These are phyloP conservation scores for Lipomyces yarrowii DNA, from an alignment of 1,139 yeast species.

Conservation along the genomic window DNA sequence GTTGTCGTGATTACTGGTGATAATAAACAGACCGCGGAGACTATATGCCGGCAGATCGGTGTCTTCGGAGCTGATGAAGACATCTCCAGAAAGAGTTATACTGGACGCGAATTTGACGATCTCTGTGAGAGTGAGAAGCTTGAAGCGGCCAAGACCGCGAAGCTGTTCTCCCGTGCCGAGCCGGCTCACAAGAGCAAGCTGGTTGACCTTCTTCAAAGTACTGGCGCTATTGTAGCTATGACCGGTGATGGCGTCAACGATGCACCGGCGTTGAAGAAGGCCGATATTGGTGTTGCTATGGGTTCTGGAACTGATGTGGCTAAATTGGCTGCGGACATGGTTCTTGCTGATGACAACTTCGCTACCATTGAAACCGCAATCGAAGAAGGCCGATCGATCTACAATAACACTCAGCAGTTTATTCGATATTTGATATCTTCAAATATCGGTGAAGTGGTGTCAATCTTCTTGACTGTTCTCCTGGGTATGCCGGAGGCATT, in stretches of 20 bases:
- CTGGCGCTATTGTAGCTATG: conserved; percentile 50
- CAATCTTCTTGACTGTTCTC: conserved; percentile 41
- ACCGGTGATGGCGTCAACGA: conserved; percentile 50
- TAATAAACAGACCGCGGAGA: conserved; percentile 56
- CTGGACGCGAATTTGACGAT: conserved; percentile 53
- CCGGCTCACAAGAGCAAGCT: conserved; percentile 56
- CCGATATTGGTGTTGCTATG: conserved; percentile 49
- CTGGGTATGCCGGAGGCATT: conserved; percentile 43
- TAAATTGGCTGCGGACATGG: conserved; percentile 60
- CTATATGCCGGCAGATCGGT: conserved; percentile 57
- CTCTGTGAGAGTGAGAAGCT: conserved; percentile 34
- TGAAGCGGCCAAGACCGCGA: conserved; percentile 37
- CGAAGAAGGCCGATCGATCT: conserved; percentile 55
- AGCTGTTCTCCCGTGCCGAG: conserved; percentile 55
- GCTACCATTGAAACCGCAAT: conserved; percentile 56
- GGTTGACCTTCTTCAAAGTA: conserved; percentile 55
- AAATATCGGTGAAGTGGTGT: conserved; percentile 53
- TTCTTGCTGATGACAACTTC: conserved; percentile 53
- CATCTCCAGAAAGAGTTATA: conserved; percentile 47
- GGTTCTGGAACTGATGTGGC: conserved; percentile 59
- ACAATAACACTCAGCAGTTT: conserved; percentile 53
- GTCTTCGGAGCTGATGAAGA: conserved; percentile 51
- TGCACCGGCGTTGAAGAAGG: conserved; percentile 48
- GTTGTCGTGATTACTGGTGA: conserved; percentile 61
- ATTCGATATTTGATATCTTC: conserved; percentile 54